phyloP scores from a whole-genome alignment of 306 rosid species.

The Pueraria montana region DNA sequence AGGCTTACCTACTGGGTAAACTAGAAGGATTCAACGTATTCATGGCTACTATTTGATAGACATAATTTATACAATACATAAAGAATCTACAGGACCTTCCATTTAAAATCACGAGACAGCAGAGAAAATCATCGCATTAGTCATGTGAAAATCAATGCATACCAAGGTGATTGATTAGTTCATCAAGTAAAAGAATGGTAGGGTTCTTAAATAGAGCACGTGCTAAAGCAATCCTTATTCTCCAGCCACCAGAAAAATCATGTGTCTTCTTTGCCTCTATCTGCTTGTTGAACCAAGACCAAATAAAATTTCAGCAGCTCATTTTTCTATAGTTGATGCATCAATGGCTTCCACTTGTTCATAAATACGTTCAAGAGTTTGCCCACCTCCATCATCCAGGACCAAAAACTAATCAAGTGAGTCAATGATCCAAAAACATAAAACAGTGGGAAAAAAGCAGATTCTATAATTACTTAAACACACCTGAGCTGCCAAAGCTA shows the following conservation, averaged over 20 bases:
- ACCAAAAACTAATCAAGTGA: constrained; percentile 22
- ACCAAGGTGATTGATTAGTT: constrained; percentile 99
- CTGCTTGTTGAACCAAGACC: constrained; percentile 94
- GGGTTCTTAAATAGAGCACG: constrained; percentile 96
- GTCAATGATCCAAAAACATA: background rate
- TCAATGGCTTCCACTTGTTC: constrained; percentile 93
- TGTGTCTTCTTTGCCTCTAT: constrained; percentile 93
- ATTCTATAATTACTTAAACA: constrained; percentile 32
- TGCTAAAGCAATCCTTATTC: constrained; percentile 98
- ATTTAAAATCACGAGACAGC: background rate
- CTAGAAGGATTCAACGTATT: constrained; percentile 7
- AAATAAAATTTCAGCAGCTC: constrained; percentile 93
- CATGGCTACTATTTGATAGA: constrained; percentile 15
- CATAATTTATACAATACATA: constrained; percentile 24
- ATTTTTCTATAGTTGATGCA: constrained; percentile 96
- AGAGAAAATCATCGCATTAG: constrained; percentile 5
- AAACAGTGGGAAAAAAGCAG: background rate
- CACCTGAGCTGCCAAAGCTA: constrained; percentile 80
- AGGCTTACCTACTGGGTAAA: constrained; percentile 8
- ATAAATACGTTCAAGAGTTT: constrained; percentile 85
- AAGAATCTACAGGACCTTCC: constrained; percentile 12
- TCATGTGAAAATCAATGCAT: constrained; percentile 21
- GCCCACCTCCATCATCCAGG: constrained; percentile 98
- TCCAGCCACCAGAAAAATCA: too few relatives aligned
- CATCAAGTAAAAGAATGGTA: constrained; percentile 92